Base-by-base conservation (phyloP, 371 early-diverging fungal species). In the Lichtheimia ramosa region DNA sequence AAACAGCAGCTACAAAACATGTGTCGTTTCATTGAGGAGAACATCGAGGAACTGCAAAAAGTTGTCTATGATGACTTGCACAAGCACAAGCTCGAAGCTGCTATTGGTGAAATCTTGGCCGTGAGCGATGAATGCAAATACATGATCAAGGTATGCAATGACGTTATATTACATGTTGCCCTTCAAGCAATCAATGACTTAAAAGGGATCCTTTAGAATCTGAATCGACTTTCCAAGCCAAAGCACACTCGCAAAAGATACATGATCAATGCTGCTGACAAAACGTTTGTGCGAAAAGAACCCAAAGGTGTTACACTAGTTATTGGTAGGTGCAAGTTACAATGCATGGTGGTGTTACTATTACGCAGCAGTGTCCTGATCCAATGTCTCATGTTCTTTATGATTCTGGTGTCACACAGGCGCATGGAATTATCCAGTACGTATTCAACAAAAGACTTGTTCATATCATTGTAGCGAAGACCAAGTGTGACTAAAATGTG, bases 341-440 rank as follows among this genome's bases (percentile, higher is more conserved):
- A 28, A 28, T 28, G 28, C 34, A 34, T 34, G 34, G 34, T 34
- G 34, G 34, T 34, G 34, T 34, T 34, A 34, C 34, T 34, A 34
- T 34, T 34, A 34, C 15, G 21, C 46, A 14, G 21, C 46, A 14
- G 46, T 46, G 46, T 46, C 5, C 46, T 46, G 46, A 46, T n/a
- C 10, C 34, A 34, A 46, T 51, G 12, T 18, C 25, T 51, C 15
- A 23, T 51, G 20, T 14, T 23, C 15, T 51, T 18, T 51, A 18
- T 20, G 41, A 20, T 40, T 54, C 5, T n/a, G 21, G 18, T n/a
- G 27, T 15, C 46, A 18, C 46, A 46, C 5, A 75, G 79, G 80
- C 13, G 80, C 96, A 4, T 95, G 96, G 97, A 96, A 96, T 69
- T 95, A 91, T 71, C 95, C 92, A 25, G 63, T 94, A 74, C 20